Evolutionary conservation across 148 eudicot species (phyloP).

Genomic region (Silene latifolia): DNA sequence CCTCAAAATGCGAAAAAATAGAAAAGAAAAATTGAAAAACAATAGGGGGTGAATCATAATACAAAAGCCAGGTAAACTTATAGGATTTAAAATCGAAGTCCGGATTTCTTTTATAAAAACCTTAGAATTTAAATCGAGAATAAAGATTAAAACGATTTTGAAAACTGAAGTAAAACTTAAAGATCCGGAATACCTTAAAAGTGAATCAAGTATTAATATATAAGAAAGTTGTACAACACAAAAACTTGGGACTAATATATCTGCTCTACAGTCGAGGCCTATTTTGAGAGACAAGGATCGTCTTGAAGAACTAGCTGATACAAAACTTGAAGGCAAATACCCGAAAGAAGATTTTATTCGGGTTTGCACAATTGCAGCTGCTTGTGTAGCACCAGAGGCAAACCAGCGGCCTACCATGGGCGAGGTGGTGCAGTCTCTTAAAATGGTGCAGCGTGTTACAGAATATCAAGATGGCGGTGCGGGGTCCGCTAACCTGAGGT

Average conservation of each 20-base stretch:
- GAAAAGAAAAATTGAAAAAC: too few relatives aligned
- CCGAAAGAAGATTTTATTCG: constrained; percentile 78
- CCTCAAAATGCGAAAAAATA: too few relatives aligned
- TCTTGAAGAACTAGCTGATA: constrained; percentile 71
- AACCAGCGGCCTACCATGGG: constrained; percentile 91
- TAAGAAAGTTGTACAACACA: too few relatives aligned
- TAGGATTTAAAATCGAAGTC: too few relatives aligned
- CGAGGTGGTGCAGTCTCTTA: constrained; percentile 94
- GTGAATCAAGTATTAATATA: too few relatives aligned
- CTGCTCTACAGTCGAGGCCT: constrained; percentile 69
- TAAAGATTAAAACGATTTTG: too few relatives aligned
- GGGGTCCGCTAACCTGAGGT: constrained; percentile 36
- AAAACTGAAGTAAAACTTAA: too few relatives aligned
- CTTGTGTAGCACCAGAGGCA: constrained; percentile 91
- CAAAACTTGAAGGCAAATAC: constrained; percentile 64
- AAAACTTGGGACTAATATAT: not conserved
- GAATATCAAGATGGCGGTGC: constrained; percentile 62
- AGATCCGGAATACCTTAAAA: too few relatives aligned
- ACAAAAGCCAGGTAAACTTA: too few relatives aligned
- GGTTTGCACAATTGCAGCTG: constrained; percentile 92
- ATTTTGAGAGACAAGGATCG: constrained; percentile 78
- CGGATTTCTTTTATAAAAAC: too few relatives aligned
- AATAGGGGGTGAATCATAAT: too few relatives aligned
- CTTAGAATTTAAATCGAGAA: too few relatives aligned
- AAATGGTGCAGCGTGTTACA: constrained; percentile 77